phyloP scores from a whole-genome alignment of 768 basidiomycete species.

The Sporobolomyces phaffii region DNA sequence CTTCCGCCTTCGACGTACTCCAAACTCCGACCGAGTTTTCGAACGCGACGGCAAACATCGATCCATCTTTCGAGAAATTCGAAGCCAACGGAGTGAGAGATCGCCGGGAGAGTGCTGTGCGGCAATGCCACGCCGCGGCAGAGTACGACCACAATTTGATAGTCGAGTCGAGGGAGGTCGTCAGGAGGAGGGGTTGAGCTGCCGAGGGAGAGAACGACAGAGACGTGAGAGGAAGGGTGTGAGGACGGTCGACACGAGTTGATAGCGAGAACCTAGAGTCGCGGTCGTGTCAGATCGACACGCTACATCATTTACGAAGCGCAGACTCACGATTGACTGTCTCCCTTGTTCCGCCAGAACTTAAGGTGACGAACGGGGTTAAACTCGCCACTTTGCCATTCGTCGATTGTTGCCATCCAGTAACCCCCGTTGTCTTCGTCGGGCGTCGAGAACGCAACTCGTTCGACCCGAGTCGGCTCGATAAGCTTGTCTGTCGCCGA shows the following conservation, averaged over 20 bases:
- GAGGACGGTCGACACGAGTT: constrained; percentile 82
- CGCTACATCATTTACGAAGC: neutral
- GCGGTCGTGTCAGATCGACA: neutral
- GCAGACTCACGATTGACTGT: constrained; percentile 53
- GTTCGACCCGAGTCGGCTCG: constrained; percentile 69
- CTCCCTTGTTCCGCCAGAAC: constrained; percentile 73
- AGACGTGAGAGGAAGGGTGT: constrained; percentile 62
- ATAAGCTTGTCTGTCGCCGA: constrained; percentile 59
- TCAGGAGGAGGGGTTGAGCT: constrained; percentile 55
- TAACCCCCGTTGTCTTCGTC: constrained; percentile 47
- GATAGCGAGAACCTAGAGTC: constrained; percentile 54
- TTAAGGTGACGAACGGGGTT: constrained; percentile 73
- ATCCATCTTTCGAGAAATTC: constrained; percentile 79
- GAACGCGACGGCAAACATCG: constrained; percentile 69
- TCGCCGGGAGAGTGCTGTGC: constrained; percentile 66
- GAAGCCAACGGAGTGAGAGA: constrained; percentile 51
- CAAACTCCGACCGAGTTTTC: constrained; percentile 66
- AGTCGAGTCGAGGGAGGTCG: constrained; percentile 65
- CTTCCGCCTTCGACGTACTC: constrained; percentile 59
- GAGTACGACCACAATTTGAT: constrained; percentile 73
- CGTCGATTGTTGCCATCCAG: constrained; percentile 91
- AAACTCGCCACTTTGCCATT: constrained; percentile 63
- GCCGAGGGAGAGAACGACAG: constrained; percentile 62
- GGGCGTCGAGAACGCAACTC: constrained; percentile 56
- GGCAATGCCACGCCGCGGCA: constrained; percentile 64